Percentiles rank a stretch among this genome's conserved stretches.
These are phyloP conservation scores for Xylariaceae sp. DNA, from an alignment of 2,329 filamentous ascomycete genomes.

Conservation along the genomic window DNA sequence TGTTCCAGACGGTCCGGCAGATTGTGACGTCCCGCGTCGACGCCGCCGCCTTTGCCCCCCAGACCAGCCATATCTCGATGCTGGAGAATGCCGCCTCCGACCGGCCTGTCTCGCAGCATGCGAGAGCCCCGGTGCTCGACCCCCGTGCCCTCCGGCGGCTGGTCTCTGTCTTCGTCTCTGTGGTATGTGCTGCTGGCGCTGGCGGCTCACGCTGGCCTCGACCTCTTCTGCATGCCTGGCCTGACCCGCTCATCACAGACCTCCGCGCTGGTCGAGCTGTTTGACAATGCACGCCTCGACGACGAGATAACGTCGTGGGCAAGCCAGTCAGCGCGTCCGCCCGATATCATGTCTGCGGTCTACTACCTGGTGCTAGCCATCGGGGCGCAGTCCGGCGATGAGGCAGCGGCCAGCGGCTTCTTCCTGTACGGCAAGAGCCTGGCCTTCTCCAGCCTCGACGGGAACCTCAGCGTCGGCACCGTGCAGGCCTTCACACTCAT, in stretches of 20 bases:
- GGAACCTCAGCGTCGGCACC: constrained; percentile 39
- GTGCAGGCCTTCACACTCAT: constrained; percentile 44
- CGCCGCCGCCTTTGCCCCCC: constrained; percentile 41
- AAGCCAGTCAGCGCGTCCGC: constrained; percentile 22
- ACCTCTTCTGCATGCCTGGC: neutral
- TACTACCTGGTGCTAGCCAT: constrained; percentile 45
- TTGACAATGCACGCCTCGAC: constrained; percentile 32
- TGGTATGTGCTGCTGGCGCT: constrained; percentile 13
- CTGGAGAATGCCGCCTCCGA: constrained; percentile 37
- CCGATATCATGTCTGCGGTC: constrained; percentile 33
- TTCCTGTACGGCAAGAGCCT: constrained; percentile 42
- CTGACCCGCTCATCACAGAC: constrained; percentile 23
- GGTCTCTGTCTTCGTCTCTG: constrained; percentile 16
- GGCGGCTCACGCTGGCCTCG: neutral
- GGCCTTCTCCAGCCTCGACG: constrained; percentile 36
- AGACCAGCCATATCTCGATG: constrained; percentile 41
- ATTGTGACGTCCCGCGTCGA: constrained; percentile 43
- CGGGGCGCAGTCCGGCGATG: constrained; percentile 35
- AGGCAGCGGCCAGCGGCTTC: constrained; percentile 34
- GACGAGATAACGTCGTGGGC: constrained; percentile 37
- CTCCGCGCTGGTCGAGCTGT: constrained; percentile 40
- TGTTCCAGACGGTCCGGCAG: constrained; percentile 47
- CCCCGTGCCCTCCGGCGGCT: constrained; percentile 8
- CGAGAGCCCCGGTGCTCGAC: constrained; percentile 16
- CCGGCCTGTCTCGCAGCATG: constrained; percentile 6